Evolutionary conservation across 2,329 filamentous ascomycete species (phyloP), one percentile per base, ranked within the genome.

Genomic region (Penicillium glabrum): DNA sequence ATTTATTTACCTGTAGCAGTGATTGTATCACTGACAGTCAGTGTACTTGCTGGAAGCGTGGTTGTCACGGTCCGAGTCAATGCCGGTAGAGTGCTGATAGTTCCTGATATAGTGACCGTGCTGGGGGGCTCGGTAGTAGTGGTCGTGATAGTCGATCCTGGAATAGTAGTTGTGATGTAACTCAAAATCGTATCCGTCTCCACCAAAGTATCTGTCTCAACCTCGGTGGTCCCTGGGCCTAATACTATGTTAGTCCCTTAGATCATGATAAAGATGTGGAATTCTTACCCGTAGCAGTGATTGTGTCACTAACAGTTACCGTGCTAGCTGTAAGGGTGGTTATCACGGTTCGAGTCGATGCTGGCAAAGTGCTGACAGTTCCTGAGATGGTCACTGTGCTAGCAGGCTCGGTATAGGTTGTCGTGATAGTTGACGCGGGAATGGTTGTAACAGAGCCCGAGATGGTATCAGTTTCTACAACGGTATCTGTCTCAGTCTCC

Each of bases 381-480:
- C 47, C 45, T 16, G 37, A 44, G 6, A 52, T 27, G n/a, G 51
- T 60, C 8, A 57, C 11, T 9, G 44, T 60, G 24, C 43, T 54
- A 11, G 48, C 48, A 48, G 55, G 33, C 19, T 51, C 43, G 7
- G 54, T 60, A 6, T 47, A 31, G 1, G 45, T 43, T 26, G 50
- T 57, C 5, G 57, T 60, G 29, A 54, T 35, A n/a, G 53, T 62
- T n/a, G 53, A 52, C 19, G 49, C 53, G 26, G 56, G 45, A 39
- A 59, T 41, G n/a, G 39, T 41, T 41, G 19, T 41, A 6, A 41
- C 3, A 14, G n/a, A 41, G 5, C 39, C 19, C 6, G 39, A 13
- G 4, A 41, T 11, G 19, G 19, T 23, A 23, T 41, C 51, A 6
- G 51, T 41, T 8, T 41, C 53, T n/a, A n/a, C 35, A 26, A 59